Base-by-base conservation (phyloP, 306 rosid genomes). In the Begonia peltatifolia region DNA sequence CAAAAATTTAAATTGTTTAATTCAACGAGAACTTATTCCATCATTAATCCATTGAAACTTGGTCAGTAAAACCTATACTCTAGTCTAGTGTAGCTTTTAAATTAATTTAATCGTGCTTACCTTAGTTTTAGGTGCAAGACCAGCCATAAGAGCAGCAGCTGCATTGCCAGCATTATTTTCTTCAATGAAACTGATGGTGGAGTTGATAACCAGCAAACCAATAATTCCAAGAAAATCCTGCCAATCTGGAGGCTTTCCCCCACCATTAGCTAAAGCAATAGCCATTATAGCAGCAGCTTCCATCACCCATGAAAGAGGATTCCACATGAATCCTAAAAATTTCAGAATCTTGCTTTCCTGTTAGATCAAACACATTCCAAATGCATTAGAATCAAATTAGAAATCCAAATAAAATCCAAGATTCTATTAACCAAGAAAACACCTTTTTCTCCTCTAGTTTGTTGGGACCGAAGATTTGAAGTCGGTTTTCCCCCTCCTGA, bases 131-230 rank as follows among this genome's bases (percentile, higher is more conserved):
- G 97, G 97, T 54, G 97, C 97, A 75, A 90, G 97, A 65, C 97
- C 86, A 51, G 95, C 95, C 97, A 90, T 90, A 49, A 90, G 97
- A 12, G 97, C 97, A 22, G 97, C 97, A 41, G 97, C 97, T n/a
- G 97, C 97, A 72, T 90, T 90, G 41, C 97, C 97, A 3, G 97
- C 97, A 64, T 90, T 90, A 54, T 90, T 90, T 69, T 90, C 97
- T 77, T 90, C 97, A 62, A 90, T 80, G 74, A 90, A 90, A 85
- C 95, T 85, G 76, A 90, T 90, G 53, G 94, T 90, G 46, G 97
- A 90, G 74, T 90, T 90, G 66, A 90, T 85, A n/a, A 90, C 58
- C 68, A 90, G 64, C 74, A 90, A 63, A 63, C 84, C 74, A 13
- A 86, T 16, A 43, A 90, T 90, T 67, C 97, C 97, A 1, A 90